Evolutionary conservation across 2,329 filamentous ascomycete species (phyloP).

Genomic region (Neoarthrinium moseri): DNA sequence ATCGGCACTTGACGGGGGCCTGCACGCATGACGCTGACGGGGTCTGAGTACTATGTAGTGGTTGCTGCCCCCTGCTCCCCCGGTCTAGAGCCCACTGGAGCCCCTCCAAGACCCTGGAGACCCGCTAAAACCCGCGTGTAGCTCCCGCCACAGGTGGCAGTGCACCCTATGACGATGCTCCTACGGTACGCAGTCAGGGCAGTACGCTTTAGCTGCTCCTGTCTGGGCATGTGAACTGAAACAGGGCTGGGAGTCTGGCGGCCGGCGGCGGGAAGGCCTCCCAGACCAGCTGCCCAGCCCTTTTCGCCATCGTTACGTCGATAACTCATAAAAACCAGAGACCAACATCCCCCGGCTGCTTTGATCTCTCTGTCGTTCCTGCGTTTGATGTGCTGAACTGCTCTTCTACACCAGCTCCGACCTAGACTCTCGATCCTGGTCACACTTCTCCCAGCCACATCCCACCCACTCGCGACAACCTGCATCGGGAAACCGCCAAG

Average conservation of each 20-base stretch:
- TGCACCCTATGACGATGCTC: conserved; percentile 2
- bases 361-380: not conserved
- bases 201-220: no score
- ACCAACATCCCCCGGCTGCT: not conserved
- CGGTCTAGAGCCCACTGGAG: not conserved
- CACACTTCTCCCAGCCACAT: not conserved
- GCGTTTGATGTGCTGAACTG: not conserved
- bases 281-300: not conserved
- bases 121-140: not conserved
- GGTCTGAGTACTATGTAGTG: no score
- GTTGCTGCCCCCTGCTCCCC: not conserved
- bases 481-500: conserved; percentile 18
- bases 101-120: no score
- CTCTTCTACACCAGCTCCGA: not conserved
- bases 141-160: conserved; percentile 9
- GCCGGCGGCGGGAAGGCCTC: not conserved
- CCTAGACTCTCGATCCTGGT: not conserved
- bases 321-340: not conserved
- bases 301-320: not conserved
- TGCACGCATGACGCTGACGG: no score
- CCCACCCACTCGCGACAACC: not conserved
- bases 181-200: no score
- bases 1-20: no score
- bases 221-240: conserved; percentile 7
- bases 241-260: conserved; percentile 1